Percentiles rank a stretch among this genome's conserved stretches.
These are phyloP conservation scores for Leishmania major DNA, from an alignment of 208 protist species.

Conservation along the genomic window DNA sequence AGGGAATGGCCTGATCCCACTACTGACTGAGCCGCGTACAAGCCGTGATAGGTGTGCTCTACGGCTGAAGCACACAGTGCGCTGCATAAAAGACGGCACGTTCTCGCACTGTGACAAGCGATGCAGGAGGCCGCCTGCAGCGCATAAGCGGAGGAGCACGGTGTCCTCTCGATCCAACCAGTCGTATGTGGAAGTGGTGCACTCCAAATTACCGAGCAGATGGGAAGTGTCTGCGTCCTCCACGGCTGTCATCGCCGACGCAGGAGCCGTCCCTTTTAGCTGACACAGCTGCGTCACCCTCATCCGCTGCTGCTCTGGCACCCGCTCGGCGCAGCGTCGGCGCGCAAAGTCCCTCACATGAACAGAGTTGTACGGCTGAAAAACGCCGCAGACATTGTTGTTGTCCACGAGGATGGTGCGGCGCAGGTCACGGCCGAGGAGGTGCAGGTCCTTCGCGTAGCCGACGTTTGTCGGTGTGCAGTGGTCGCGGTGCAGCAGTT, in stretches of 20 bases:
- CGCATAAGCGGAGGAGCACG: conserved; percentile 27
- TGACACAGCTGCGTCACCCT: conserved; percentile 5
- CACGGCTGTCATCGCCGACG: background rate
- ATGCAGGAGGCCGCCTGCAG: conserved; percentile 6
- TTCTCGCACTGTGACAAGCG: conserved; percentile 16
- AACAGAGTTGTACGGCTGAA: conserved; percentile 70
- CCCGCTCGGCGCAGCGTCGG: background rate
- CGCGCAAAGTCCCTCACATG: conserved; percentile 43
- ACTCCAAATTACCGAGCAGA: background rate
- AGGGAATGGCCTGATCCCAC: background rate
- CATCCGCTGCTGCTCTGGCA: conserved; percentile 1
- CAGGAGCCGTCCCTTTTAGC: background rate
- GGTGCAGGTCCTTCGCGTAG: conserved; percentile 70
- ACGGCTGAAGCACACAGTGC: conserved; percentile 19
- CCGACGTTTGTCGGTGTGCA: conserved; percentile 53
- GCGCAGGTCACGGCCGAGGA: conserved; percentile 58
- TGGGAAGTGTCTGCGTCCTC: background rate
- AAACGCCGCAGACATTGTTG: conserved; percentile 42
- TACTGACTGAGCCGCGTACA: no score
- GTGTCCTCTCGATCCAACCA: conserved; percentile 35
- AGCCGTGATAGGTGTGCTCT: background rate
- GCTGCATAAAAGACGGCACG: conserved; percentile 19
- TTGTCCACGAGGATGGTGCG: conserved; percentile 67
- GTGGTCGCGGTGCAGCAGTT: conserved; percentile 58
- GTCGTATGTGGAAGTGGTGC: conserved; percentile 1